These are phyloP conservation scores for Chytriomyces sp. DNA, from an alignment of 192 early-diverging fungal genomes.

Conservation along the genomic window DNA sequence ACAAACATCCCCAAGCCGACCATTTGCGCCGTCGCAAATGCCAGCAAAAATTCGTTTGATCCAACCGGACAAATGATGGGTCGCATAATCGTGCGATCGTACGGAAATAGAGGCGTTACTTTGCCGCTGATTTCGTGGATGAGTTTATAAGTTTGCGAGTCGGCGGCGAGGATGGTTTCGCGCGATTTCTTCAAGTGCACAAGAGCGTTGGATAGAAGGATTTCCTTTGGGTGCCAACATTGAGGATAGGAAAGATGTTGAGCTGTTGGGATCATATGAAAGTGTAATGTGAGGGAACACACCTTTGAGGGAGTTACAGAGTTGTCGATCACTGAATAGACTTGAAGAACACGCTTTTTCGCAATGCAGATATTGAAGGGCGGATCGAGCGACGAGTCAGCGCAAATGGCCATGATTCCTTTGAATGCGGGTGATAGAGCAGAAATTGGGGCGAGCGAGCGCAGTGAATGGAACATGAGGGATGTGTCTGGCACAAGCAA, in stretches of 20 bases:
- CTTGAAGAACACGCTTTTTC: slow-evolving; percentile 41
- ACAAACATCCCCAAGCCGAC: slow-evolving; percentile 76
- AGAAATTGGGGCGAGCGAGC: slow-evolving; percentile 37
- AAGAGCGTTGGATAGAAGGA: slow-evolving; percentile 68
- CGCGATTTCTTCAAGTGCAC: slow-evolving; percentile 60
- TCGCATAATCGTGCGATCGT: slow-evolving; percentile 52
- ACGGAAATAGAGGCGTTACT: slow-evolving; percentile 56
- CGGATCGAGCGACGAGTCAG: slow-evolving; percentile 43
- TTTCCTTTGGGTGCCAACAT: slow-evolving; percentile 56
- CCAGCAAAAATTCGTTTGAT: slow-evolving; percentile 75
- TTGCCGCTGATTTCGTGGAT: slow-evolving; percentile 55
- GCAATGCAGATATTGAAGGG: slow-evolving; percentile 54
- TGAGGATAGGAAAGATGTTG: slow-evolving; percentile 17
- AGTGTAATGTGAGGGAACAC: not conserved
- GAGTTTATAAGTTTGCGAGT: slow-evolving; percentile 72
- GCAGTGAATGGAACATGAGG: slow-evolving; percentile 66
- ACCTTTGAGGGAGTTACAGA: slow-evolving; percentile 28
- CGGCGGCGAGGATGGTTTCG: slow-evolving; percentile 70
- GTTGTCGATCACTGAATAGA: slow-evolving; percentile 46
- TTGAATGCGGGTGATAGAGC: slow-evolving; percentile 30
- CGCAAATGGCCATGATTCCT: slow-evolving; percentile 43
- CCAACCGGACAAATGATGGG: slow-evolving; percentile 69
- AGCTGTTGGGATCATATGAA: not conserved
- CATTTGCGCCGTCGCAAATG: slow-evolving; percentile 54
- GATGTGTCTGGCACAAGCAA: slow-evolving; percentile 69